These are phyloP conservation scores for Fraxinus sp. DNA, from an alignment of 305 asterid genomes.

Conservation along the genomic window DNA sequence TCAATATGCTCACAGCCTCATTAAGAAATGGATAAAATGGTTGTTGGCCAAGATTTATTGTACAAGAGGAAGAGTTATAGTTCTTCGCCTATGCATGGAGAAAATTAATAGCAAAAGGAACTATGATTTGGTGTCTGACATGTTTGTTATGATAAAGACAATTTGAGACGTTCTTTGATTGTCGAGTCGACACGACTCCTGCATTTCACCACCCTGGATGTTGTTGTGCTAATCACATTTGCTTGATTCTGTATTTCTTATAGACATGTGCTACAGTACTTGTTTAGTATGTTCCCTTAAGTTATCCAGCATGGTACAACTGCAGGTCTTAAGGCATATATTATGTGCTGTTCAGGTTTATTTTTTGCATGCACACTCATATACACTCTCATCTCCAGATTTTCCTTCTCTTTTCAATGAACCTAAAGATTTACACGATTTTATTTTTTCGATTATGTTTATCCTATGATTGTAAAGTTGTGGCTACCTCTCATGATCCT, in stretches of 20 bases:
- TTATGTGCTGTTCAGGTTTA: conserved; percentile 11
- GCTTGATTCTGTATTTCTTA: conserved; percentile 19
- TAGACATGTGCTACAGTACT: not conserved
- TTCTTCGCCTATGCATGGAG: conserved; percentile 2
- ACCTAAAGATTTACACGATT: not conserved
- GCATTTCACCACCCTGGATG: conserved; percentile 13
- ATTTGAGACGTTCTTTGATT: conserved; percentile 1
- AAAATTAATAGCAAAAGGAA: conserved; percentile 8
- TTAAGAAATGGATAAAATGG: not conserved
- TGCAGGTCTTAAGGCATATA: conserved; percentile 16
- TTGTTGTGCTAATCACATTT: conserved; percentile 11
- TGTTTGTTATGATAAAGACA: not conserved
- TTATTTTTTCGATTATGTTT: not conserved
- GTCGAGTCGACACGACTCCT: conserved; percentile 2
- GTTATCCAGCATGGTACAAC: conserved; percentile 8
- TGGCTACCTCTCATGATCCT: conserved; percentile 17
- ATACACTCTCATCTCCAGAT: not conserved
- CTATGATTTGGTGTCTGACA: not conserved
- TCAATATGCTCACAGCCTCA: not conserved
- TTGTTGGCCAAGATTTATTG: not conserved
- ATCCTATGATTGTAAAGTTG: not conserved
- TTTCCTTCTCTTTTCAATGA: not conserved
- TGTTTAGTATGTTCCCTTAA: not conserved
- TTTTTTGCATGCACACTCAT: not conserved
- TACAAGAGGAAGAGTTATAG: not conserved